These are phyloP conservation scores for Daedaleopsis nitida DNA, from an alignment of 768 basidiomycete species.

Conservation along the genomic window DNA sequence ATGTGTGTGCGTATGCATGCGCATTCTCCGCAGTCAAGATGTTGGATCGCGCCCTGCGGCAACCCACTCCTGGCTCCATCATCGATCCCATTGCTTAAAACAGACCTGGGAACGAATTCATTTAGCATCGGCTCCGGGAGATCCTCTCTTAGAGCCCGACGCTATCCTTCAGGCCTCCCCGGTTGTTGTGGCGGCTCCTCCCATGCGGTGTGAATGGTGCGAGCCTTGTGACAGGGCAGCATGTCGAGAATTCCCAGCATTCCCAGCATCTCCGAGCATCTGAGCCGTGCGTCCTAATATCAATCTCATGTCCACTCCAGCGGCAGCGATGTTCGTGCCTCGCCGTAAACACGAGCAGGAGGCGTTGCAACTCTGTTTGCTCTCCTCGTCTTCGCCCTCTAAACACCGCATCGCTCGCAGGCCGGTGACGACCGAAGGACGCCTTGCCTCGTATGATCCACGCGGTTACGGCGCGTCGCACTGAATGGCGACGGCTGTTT, in stretches of 20 bases:
- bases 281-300: conserved; percentile 2
- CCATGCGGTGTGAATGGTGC: conserved; percentile 10
- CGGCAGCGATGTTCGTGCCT: conserved; percentile 19
- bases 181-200: conserved; percentile 3
- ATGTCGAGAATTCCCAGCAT: conserved; percentile 11
- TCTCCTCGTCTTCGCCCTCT: conserved; percentile 1
- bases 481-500: background rate
- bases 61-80: background rate
- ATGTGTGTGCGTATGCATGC: background rate
- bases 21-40: background rate
- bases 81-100: background rate
- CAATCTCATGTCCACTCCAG: conserved; percentile 3
- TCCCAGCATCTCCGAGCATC: conserved; percentile 11
- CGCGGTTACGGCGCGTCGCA: conserved; percentile 11
- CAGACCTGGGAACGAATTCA: conserved; percentile 11
- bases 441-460: conserved; percentile 10
- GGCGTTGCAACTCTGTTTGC: conserved; percentile 17
- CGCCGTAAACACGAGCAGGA: conserved; percentile 26
- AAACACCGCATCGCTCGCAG: conserved; percentile 10
- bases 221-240: conserved; percentile 16
- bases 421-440: conserved; percentile 3
- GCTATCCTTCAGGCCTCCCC: background rate
- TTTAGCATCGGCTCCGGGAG: conserved; percentile 14
- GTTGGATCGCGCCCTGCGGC: background rate
- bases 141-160: background rate